Base-by-base conservation (phyloP, 2,329 filamentous ascomycete species). In the Phoma herbarum region DNA sequence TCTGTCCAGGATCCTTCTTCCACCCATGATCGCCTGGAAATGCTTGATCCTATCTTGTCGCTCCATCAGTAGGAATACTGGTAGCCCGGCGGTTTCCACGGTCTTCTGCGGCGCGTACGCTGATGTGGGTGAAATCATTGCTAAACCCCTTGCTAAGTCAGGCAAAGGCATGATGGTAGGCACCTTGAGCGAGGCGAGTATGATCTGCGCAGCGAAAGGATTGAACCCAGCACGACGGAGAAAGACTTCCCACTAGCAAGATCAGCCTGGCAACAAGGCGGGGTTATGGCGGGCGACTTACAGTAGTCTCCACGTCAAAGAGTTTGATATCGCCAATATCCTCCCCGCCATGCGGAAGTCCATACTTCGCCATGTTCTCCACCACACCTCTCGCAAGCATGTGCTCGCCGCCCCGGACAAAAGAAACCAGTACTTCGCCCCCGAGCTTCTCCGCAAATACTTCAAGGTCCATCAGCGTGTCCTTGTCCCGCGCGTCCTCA, bases 141-240 rank as follows among this genome's bases (percentile, higher is more conserved):
- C 26, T 28, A 5, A 33, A 33, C 12, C 29, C 35, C 18, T 10
- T 39, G 6, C 31, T 8, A n/a, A 20, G 11, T 10, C 9, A 39
- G 35, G 53, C 22, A 67, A 23, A 2, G 53, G 26, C 8, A 68
- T 43, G 3, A 62, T 35, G 10, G 62, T 43, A 1, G 68, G 64
- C 7, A 63, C 41, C 41, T 72, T 74, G 50, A 76, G 67, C 4
- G 74, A 72, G 0, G 77, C 78, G 31, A 91, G 76, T 1, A 92
- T 79, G 10, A 81, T 80, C 71, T 92, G 90, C 2, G 90, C 90
- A 2, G 89, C 90, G 71, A 86, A 92, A 0, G 85, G 83, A 73
- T 93, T 93, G 70, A 92, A 74, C 0, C 90, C 90, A 1, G 84
- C 82, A 23, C 82, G 80, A 14, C 89, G 81, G 23, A 93, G 79